Evolutionary conservation across 306 rosid species (phyloP).

Genomic region (Castanea sativa): DNA sequence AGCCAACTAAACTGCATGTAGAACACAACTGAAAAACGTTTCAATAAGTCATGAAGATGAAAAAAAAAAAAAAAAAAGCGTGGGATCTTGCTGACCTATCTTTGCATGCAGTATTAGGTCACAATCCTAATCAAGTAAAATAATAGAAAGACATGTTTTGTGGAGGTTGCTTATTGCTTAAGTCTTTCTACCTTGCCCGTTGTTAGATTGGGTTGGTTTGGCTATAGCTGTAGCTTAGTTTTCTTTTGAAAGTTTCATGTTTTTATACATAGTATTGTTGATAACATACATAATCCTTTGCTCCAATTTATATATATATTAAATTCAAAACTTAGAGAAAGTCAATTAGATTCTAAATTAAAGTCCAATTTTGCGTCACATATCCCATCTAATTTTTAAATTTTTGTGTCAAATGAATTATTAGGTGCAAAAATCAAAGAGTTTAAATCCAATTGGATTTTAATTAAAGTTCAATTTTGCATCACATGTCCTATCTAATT

Average conservation of each 20-base stretch:
- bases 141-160: not conserved
- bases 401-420: too few species aligned
- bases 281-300: not conserved
- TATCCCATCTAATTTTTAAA: too few species aligned
- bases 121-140: not conserved
- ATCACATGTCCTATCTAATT: too few species aligned
- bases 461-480: too few species aligned
- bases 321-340: too few species aligned
- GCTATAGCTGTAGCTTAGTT: not conserved
- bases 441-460: too few species aligned
- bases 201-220: not conserved
- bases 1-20: not conserved
- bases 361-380: too few species aligned
- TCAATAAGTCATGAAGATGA: not conserved
- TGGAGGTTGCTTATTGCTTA: not conserved
- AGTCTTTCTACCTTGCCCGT: not conserved
- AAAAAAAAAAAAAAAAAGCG: not conserved
- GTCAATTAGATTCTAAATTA: too few species aligned
- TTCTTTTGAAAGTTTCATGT: not conserved
- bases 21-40: not conserved
- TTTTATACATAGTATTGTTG: not conserved
- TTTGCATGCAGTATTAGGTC: constrained; percentile 1
- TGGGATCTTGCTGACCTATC: not conserved
- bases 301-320: not conserved
- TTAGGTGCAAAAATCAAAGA: too few species aligned